Base-by-base conservation (phyloP, 2,329 filamentous ascomycete species). In the Cryphonectria carpinicola region DNA sequence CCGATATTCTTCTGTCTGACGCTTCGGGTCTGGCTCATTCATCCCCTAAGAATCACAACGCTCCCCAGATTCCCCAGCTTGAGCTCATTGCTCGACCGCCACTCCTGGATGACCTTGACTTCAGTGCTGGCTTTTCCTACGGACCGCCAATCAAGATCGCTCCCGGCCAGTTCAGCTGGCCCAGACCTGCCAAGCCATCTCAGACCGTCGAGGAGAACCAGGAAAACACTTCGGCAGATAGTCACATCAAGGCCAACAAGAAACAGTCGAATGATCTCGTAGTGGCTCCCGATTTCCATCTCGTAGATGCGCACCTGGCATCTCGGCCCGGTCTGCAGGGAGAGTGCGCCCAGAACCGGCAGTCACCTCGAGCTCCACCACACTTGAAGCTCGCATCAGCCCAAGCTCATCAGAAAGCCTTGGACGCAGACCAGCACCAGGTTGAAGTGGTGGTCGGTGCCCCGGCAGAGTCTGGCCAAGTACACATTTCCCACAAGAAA, bases 81-180 rank as follows among this genome's bases (percentile, higher is more conserved):
- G 66, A 68, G 7, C 60, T 71, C 49, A 60, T 72, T 28, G 58
- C 62, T 32, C 69, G 69, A 25, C 60, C 66, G 6, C 54, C 58
- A 11, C 62, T 60, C n/a, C 19, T 52, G n/a, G 32, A 61, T 11
- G 58, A 60, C 25, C 28, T 66, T 46, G 70, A 73, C 22, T 64
- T 68, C 19, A 65, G 52, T 25, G 41, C 41, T 49, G 68, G 71
- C 58, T 73, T 71, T 61, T 32, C 41, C 7, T 73, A 66, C n/a
- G 65, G 54, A 19, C 64, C 67, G 46, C 65, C 66, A 32, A 17
- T 65, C 32, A 70, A 58, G 35, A 43, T 68, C 32, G 52, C 25
- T 10, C 69, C 70, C 19, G 67, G 67, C 10, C 67, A 73, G 35
- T 71, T 71, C 60, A 46, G 69, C 37, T 46, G 65, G 22, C 63